Evolutionary conservation across 306 rosid genomes (phyloP), one percentile per base, ranked within the genome.

Genomic region (Trifolium fragiferum): DNA sequence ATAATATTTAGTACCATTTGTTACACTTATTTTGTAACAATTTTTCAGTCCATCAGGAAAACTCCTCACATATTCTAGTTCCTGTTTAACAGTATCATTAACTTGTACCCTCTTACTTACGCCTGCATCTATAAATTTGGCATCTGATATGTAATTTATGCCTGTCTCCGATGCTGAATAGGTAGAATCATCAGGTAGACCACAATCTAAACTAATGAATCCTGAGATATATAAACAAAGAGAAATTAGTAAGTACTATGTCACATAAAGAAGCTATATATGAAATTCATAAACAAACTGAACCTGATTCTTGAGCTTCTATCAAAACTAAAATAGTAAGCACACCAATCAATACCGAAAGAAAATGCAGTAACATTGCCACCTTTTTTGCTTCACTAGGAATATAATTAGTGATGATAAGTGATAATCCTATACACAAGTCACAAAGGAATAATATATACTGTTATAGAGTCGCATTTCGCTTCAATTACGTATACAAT

Each of bases 131-230:
- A 82, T 79, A 70, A 78, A 89, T 21, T 82, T 38, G 1, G 78
- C 73, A 46, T 89, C 93, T 46, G 90, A 84, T 19, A 82, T 76
- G 85, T 86, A 89, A 35, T 73, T 21, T 49, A 89, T 73, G 51
- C 72, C 77, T 8, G 81, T 19, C 51, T 19, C n/a, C n/a, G n/a
- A n/a, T n/a, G 2, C 58, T 78, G 82, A 46, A 7, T 82, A 84
- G 84, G 30, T 73, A 0, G 80, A 65, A 38, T 40, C 14, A 11
- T 38, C 35, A 1, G 82, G 86, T 19, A 70, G 74, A 19, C 93
- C 93, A 67, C 90, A 89, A 43, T 82, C 89, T 70, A 89, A 47
- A 85, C 84, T 89, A 11, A 89, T 81, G 85, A 49, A 49, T 15
- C 55, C 55, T 49, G 55, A n/a, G 44, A 40, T 1, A 40, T 40